These are phyloP conservation scores for Leucosporidium creatinivorum DNA, from an alignment of 768 basidiomycete genomes.

Conservation along the genomic window DNA sequence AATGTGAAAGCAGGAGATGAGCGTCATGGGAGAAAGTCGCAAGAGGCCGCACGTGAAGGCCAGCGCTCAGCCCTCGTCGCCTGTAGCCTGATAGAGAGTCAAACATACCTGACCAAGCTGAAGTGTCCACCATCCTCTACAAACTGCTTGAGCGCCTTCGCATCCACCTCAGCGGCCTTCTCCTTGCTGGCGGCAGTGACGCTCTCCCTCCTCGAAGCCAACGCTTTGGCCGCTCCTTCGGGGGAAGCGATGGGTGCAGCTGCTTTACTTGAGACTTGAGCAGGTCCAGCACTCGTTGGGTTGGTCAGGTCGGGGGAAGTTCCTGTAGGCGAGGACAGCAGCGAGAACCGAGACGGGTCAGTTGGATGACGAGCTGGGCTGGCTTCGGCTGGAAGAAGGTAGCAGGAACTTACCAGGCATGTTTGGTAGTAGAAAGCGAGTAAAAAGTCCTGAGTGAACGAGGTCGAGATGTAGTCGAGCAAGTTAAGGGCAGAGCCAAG, in stretches of 20 bases:
- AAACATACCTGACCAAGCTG: slow-evolving; percentile 77
- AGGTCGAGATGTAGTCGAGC: too few species aligned
- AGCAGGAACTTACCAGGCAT: too few species aligned
- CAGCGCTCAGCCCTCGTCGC: not conserved
- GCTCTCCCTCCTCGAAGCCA: slow-evolving; percentile 23
- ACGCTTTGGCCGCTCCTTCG: slow-evolving; percentile 16
- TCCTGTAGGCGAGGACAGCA: not conserved
- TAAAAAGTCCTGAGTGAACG: too few species aligned
- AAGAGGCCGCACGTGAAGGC: not conserved
- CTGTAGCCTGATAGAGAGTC: too few species aligned
- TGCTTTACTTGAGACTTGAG: slow-evolving; percentile 21
- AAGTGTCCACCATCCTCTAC: slow-evolving; percentile 90
- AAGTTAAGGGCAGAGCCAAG: too few species aligned
- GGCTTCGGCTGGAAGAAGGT: too few species aligned
- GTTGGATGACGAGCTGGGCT: too few species aligned
- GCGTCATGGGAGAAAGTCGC: not conserved
- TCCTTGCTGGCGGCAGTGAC: not conserved
- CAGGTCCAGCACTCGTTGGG: slow-evolving; percentile 21
- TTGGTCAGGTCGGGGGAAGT: slow-evolving; percentile 27
- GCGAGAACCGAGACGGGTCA: too few species aligned
- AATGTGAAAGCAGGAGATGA: not conserved
- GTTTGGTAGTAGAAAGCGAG: too few species aligned
- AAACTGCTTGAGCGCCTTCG: slow-evolving; percentile 61
- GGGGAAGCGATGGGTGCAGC: slow-evolving; percentile 5
- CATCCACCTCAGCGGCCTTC: not conserved